Evolutionary conservation across 306 rosid species (phyloP).

Genomic region (Lagenaria siceraria): DNA sequence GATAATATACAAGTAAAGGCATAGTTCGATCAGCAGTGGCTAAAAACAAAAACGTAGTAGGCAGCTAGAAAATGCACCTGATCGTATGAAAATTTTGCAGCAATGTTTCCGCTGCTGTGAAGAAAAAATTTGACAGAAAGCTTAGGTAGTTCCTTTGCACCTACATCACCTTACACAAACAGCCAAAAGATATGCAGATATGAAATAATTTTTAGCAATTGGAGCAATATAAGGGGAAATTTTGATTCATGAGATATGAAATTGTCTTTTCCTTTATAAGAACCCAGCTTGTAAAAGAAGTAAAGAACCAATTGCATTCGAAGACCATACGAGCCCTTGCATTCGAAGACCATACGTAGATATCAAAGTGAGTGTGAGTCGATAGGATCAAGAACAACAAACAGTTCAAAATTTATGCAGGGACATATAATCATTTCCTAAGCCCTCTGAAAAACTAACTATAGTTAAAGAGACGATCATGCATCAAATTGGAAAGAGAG

Average conservation of each 20-base stretch:
- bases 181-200: not conserved
- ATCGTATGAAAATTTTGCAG: slow-evolving; percentile 59
- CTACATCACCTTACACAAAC: slow-evolving; percentile 28
- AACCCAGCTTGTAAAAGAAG: too few relatives aligned
- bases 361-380: not conserved
- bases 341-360: not conserved
- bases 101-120: slow-evolving; percentile 63
- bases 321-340: not conserved
- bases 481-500: not conserved
- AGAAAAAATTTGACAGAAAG: slow-evolving; percentile 53
- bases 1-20: not conserved
- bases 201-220: not conserved
- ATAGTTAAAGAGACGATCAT: not conserved
- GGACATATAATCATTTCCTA: not conserved
- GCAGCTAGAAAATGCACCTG: slow-evolving; percentile 35
- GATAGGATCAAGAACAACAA: not conserved
- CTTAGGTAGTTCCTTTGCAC: slow-evolving; percentile 34
- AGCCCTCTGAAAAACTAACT: not conserved
- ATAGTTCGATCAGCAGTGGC: not conserved
- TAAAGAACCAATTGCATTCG: not conserved
- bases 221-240: not conserved
- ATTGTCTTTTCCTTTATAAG: not conserved
- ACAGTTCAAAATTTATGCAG: not conserved
- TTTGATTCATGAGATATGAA: not conserved
- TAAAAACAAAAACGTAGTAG: not conserved